Base-by-base conservation (phyloP, 805 yeast species). In the Saccharomycopsis javanensis region DNA sequence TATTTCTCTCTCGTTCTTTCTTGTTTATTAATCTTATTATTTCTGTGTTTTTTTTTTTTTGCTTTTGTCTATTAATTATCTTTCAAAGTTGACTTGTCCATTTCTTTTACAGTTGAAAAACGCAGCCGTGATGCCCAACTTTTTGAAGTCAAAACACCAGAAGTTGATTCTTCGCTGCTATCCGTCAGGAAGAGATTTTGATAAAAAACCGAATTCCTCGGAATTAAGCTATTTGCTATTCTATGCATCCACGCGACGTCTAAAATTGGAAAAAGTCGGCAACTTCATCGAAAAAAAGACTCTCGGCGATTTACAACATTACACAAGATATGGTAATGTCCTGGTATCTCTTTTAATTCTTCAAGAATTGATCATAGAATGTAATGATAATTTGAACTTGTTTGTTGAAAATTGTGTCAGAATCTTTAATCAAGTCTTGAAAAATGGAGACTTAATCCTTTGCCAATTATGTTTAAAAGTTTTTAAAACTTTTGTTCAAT, bases 181-280 rank as follows among this genome's bases (percentile, higher is more conserved):
- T 69, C 98, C 96, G 5, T 80, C 94, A 1, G 97, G 97, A 1
- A 78, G 89, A 60, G 85, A 83, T 6, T 78, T 79, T 5, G 98
- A 91, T 66, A 91, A 91, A 72, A 85, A 86, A 65, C 96, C 99
- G 15, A 91, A 92, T 68, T 82, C 96, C 1, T 88, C 96, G 20
- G 98, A 94, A 68, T 77, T 95, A 51, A 85, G 95, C 59, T 89
- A 90, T 67, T 75, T 92, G 63, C 72, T 92, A 33, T 92, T 86
- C 74, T 92, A 92, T 69, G 96, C 96, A 20, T 83, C 95, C 45
- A 85, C 97, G 3, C 77, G 97, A 64, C 77, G 97, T 56, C 85
- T 89, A 33, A 92, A 94, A 68, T 75, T 94, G 61, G 94, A 88
- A 64, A 92, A 92, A 66, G 96, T 92, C 20, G 86, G 89, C 25